These are phyloP conservation scores for Themeda triandra DNA, from an alignment of 176 grass and related monocot genomes.

Conservation along the genomic window DNA sequence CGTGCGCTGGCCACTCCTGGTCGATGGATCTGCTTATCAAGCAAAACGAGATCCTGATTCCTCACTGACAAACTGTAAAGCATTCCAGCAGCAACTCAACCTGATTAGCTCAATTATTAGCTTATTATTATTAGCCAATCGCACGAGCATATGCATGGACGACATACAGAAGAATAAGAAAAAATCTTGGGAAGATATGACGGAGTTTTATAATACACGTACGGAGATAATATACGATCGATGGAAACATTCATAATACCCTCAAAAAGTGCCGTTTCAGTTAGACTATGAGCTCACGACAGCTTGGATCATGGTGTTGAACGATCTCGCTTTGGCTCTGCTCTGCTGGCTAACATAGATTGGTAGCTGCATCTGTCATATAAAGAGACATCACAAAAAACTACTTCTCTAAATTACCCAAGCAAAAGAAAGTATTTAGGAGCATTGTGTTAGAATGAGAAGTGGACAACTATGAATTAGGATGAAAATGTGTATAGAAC, in stretches of 20 bases:
- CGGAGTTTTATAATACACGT: background rate
- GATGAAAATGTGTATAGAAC: background rate
- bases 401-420: background rate
- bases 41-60: background rate
- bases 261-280: background rate
- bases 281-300: background rate
- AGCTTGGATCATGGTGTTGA: background rate
- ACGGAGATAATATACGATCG: background rate
- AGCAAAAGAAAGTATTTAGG: no score
- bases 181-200: background rate
- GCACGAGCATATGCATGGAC: background rate
- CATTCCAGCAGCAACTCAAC: background rate
- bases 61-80: background rate
- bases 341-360: no score
- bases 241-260: background rate
- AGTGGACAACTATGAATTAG: background rate
- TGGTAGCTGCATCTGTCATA: background rate
- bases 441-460: no score
- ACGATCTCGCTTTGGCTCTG: background rate
- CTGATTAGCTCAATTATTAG: background rate
- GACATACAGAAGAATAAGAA: rapidly evolving
- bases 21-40: background rate
- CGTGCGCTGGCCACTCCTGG: background rate
- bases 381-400: background rate
- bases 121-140: background rate